Conservation (phyloP, 2,329 filamentous ascomycete genomes). For the Dothistroma pini region DNA sequence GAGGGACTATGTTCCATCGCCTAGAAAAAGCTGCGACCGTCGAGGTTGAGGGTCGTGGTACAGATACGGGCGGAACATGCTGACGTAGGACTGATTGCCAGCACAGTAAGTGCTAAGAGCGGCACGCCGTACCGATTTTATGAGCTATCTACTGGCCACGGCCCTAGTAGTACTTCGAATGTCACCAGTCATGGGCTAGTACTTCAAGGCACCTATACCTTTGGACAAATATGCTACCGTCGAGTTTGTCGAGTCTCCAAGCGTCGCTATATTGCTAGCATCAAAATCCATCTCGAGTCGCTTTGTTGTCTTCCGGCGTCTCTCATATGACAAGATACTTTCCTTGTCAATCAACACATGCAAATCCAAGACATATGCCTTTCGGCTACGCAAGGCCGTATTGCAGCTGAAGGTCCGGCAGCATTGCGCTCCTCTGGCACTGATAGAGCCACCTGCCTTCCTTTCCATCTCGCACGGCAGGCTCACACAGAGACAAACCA, state of each 20-base stretch:
- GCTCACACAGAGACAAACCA: not conserved
- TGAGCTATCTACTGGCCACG: too few species aligned
- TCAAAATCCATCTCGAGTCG: too few species aligned
- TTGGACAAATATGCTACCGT: too few species aligned
- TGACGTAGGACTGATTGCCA: not conserved
- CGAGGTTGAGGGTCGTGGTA: slow-evolving; percentile 58
- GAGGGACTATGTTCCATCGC: slow-evolving; percentile 27
- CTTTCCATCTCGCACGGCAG: not conserved
- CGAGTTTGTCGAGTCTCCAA: too few species aligned
- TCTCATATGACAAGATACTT: too few species aligned
- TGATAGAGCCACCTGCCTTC: not conserved
- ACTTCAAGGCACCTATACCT: too few species aligned
- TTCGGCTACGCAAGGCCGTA: not conserved
- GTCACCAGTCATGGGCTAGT: too few species aligned
- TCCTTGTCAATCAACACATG: not conserved
- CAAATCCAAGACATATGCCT: not conserved
- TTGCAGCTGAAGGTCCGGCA: not conserved
- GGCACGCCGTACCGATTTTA: too few species aligned
- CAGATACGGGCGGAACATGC: slow-evolving; percentile 64
- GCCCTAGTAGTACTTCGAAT: too few species aligned
- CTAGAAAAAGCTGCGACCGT: slow-evolving; percentile 63
- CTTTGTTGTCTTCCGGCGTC: too few species aligned
- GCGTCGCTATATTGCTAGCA: too few species aligned
- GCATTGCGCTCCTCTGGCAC: not conserved
- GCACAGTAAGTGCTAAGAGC: too few species aligned